These are phyloP conservation scores for Takakia lepidozioides DNA, from an alignment of 225 moss, liverwort and hornwort genomes.

Conservation along the genomic window DNA sequence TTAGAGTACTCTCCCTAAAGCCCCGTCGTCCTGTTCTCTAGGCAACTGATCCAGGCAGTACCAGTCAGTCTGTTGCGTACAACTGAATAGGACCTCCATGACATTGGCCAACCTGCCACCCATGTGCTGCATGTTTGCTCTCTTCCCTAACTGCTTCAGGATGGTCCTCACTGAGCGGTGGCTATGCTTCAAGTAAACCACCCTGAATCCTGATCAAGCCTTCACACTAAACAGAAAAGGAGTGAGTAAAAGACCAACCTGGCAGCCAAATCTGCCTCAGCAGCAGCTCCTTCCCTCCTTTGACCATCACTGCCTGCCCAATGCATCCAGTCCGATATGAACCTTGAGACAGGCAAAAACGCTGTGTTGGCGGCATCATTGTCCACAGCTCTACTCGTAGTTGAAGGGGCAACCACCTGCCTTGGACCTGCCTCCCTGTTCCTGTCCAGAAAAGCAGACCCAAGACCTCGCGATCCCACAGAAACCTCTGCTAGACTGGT, in stretches of 20 bases:
- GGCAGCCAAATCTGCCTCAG: slow-evolving; percentile 87
- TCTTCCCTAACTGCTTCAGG: no score
- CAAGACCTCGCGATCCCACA: slow-evolving; percentile 8
- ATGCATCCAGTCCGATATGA: slow-evolving; percentile 98
- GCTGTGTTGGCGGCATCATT: slow-evolving; percentile 41
- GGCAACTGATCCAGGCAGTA: no score
- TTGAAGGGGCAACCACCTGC: slow-evolving; percentile 38
- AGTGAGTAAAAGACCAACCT: slow-evolving; percentile 31
- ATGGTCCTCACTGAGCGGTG: no score
- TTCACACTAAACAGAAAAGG: not conserved
- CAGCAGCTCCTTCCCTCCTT: slow-evolving; percentile 55
- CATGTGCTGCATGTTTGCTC: no score
- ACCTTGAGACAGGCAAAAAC: slow-evolving; percentile 80
- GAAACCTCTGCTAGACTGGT: slow-evolving; percentile 9
- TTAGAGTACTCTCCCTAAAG: no score
- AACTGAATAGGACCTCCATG: no score
- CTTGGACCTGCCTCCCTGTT: slow-evolving; percentile 50
- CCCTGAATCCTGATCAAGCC: no score
- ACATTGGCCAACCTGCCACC: no score
- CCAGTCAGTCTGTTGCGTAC: no score
- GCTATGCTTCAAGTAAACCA: no score
- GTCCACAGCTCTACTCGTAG: slow-evolving; percentile 43
- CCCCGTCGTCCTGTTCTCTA: no score
- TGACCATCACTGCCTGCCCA: slow-evolving; percentile 75
- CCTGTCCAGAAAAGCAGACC: slow-evolving; percentile 23